A percentile compares a stretch with the other conserved stretches of the same genome.
Evolutionary conservation across 495 filamentous ascomycete species (phyloP).

Genomic region (Bacidia rubella): DNA sequence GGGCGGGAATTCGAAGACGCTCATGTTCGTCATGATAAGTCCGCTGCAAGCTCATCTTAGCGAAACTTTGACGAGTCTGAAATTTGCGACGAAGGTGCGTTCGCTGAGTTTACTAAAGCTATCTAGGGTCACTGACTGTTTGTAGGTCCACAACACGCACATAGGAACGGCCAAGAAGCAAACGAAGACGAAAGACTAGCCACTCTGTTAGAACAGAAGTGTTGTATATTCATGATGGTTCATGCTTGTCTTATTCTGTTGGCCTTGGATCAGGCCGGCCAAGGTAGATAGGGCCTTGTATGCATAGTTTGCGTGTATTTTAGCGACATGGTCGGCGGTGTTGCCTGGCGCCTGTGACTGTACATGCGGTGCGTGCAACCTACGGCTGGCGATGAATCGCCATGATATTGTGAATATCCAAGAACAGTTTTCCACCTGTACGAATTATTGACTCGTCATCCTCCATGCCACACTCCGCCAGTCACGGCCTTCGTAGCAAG

Average conservation of each 20-base stretch:
- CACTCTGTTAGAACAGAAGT: not conserved
- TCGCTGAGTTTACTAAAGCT: no score
- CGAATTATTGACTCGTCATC: no score
- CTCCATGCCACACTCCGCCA: constrained; percentile 20
- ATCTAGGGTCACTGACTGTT: not conserved
- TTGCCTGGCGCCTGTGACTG: not conserved
- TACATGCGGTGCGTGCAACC: not conserved
- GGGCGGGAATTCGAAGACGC: constrained; percentile 88
- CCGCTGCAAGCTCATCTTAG: constrained; percentile 81
- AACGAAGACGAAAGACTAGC: constrained; percentile 41
- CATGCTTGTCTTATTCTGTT: not conserved
- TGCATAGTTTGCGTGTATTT: no score
- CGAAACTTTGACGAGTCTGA: constrained; percentile 88
- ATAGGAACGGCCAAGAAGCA: constrained; percentile 76
- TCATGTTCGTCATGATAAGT: constrained; percentile 98
- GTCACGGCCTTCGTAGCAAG: constrained; percentile 55
- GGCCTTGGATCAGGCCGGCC: not conserved
- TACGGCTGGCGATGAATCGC: not conserved
- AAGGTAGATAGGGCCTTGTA: no score
- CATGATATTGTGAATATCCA: not conserved
- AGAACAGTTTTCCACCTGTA: no score
- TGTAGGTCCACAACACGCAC: constrained; percentile 73
- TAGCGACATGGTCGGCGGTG: not conserved
- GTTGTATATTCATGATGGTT: not conserved
- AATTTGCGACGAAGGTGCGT: constrained; percentile 82